Conservation (phyloP, 1,139 yeast species). For the Geotrichum citri-aurantii region DNA sequence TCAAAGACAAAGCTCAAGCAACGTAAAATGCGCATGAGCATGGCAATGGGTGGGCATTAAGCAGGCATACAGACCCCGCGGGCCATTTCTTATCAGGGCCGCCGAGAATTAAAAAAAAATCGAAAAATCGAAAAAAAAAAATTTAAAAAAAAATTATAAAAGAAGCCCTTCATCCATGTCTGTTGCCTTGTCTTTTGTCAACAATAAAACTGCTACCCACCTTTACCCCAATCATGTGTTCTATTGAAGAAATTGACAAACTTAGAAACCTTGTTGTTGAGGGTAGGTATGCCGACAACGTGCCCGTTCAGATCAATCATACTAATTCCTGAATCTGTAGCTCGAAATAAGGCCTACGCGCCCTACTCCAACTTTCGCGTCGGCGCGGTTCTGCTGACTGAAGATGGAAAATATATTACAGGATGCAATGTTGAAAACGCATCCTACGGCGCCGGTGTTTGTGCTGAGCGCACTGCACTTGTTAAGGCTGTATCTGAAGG, state of each 20-base stretch:
- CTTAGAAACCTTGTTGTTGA: slow-evolving; percentile 11
- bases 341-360: slow-evolving; percentile 49
- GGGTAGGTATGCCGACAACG: neutral
- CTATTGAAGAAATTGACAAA: slow-evolving; percentile 15
- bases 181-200: neutral
- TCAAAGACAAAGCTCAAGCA: slow-evolving; percentile 33
- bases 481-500: slow-evolving; percentile 46
- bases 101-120: no score
- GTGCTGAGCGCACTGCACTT: slow-evolving; percentile 86
- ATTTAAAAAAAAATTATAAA: neutral
- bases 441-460: slow-evolving; percentile 78
- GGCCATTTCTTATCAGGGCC: neutral
- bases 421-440: slow-evolving; percentile 96
- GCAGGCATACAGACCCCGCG: neutral
- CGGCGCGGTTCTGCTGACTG: slow-evolving; percentile 66
- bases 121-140: neutral
- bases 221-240: neutral
- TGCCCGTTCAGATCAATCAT: neutral
- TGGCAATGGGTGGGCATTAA: slow-evolving; percentile 11
- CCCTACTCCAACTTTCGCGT: slow-evolving; percentile 88
- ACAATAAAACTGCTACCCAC: neutral
- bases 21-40: slow-evolving; percentile 21
- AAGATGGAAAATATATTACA: slow-evolving; percentile 43
- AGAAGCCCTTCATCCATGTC: neutral
- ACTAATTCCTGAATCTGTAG: slow-evolving; percentile 15